Conservation (phyloP, 2,329 filamentous ascomycete species). For the Penicillium occitanis region DNA sequence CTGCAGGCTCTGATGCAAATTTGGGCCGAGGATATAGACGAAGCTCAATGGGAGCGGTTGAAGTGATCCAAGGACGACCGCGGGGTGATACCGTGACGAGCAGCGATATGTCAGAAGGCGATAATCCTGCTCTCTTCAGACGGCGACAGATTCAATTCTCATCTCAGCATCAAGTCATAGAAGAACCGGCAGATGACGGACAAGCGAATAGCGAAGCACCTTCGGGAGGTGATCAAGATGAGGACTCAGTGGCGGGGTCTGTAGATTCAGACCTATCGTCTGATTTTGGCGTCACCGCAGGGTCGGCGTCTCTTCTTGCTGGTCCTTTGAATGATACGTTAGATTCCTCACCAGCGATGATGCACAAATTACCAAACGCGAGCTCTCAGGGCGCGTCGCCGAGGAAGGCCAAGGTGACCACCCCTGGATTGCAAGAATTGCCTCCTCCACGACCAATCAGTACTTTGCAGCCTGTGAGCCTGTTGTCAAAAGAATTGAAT, state of each 20-base stretch:
- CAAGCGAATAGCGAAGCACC: slow-evolving; percentile 30
- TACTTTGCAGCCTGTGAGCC: slow-evolving; percentile 56
- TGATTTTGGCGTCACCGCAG: slow-evolving; percentile 55
- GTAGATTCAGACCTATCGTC: slow-evolving; percentile 52
- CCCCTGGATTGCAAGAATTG: slow-evolving; percentile 56
- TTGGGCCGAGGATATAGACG: slow-evolving; percentile 51
- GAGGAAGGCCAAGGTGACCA: slow-evolving; percentile 49
- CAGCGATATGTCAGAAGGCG: slow-evolving; percentile 66
- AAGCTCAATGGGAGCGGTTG: slow-evolving; percentile 57
- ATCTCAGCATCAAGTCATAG: slow-evolving; percentile 37
- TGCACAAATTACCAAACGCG: slow-evolving; percentile 39
- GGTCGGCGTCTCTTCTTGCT: slow-evolving; percentile 58
- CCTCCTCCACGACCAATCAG: slow-evolving; percentile 63
- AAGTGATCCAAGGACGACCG: slow-evolving; percentile 54
- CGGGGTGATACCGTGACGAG: slow-evolving; percentile 64
- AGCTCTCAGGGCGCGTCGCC: slow-evolving; percentile 48
- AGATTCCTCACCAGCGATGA: slow-evolving; percentile 53
- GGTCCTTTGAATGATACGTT: slow-evolving; percentile 46
- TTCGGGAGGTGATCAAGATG: slow-evolving; percentile 41
- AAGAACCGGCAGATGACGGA: slow-evolving; percentile 29
- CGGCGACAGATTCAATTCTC: slow-evolving; percentile 54
- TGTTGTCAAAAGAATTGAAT: slow-evolving; percentile 59
- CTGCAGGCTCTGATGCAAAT: slow-evolving; percentile 55
- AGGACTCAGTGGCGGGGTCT: slow-evolving; percentile 51
- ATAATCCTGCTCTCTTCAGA: slow-evolving; percentile 55